Evolutionary conservation across 176 grass and related monocot species (phyloP).

Genomic region (Bolboschoenus planiculmis): DNA sequence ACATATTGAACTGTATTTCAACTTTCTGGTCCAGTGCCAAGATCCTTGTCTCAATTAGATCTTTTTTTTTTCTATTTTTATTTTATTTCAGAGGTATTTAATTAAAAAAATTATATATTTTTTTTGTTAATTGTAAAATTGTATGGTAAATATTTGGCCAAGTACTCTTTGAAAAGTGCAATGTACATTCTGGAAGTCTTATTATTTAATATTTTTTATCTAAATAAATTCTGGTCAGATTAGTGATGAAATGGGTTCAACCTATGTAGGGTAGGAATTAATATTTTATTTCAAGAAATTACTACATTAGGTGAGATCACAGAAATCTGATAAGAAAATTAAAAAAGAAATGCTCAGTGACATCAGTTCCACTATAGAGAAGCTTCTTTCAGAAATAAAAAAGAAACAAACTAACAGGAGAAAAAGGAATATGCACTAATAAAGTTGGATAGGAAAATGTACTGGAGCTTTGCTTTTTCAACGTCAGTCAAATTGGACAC

Average conservation of each 20-base stretch:
- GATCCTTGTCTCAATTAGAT: background rate
- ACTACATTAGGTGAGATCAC: background rate
- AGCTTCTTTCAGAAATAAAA: slow-evolving; percentile 12
- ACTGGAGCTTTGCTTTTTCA: background rate
- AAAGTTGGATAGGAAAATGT: background rate
- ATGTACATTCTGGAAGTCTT: background rate
- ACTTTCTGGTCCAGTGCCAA: background rate
- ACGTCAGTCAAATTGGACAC: slow-evolving; percentile 3
- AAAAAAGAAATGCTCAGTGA: background rate
- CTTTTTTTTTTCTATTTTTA: no score
- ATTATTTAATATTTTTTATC: background rate
- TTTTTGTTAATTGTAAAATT: no score
- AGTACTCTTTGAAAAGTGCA: background rate
- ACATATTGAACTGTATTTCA: background rate
- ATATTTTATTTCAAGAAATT: background rate
- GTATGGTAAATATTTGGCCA: background rate
- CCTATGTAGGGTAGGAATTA: background rate
- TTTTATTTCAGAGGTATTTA: background rate
- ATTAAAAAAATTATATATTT: no score
- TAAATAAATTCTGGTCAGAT: background rate
- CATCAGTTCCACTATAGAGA: slow-evolving; percentile 11
- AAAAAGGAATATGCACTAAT: slow-evolving; percentile 14
- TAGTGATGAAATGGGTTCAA: background rate
- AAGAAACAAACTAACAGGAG: background rate
- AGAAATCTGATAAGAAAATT: background rate